Base-by-base conservation (phyloP, 106 monocot species). In the Dendrobium catenatum region DNA sequence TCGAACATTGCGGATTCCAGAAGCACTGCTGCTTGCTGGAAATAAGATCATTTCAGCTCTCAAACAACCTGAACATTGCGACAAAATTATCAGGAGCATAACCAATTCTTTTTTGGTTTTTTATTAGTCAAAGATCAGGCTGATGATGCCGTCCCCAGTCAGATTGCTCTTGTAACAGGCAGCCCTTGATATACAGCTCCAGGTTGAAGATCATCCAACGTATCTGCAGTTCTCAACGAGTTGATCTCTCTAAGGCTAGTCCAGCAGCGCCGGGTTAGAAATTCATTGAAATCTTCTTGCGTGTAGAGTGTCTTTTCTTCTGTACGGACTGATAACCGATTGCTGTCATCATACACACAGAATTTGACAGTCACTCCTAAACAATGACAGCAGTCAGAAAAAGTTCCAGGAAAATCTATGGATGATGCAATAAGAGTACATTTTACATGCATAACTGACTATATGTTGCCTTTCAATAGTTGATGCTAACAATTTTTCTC, bases 301-400 rank as follows among this genome's bases (percentile, higher is more conserved):
- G 94, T 92, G 82, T 94, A 96, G 43, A 96, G 82, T 4, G 89
- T 96, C 64, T 90, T 92, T 13, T 96, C 96, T 75, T 96, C 96
- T 10, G 91, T 86, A 4, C 82, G 86, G 17, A 92, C 86, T 55
- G 89, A 56, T 49, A 76, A 49, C 46, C 76, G 76, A n/a, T 76
- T 26, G 9, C 84, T 82, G 20, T 89, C 92, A 24, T 90, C 93
- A 61, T 85, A 96, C n/a, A 83, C 58, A 82, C 92, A 96, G 37
- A 96, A 76, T 82, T 96, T 96, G 72, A 96, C 86, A 3, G 84
- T 88, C 58, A 96, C 75, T n/a, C 96, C 96, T 93, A 88, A 46
- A 22, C 0, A 76, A 33, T 61, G 61, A 8, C 61, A 61, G 61
- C 22, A 61, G 6, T n/a, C 61, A 19, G 51, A 10, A n/a, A 22